Base-by-base conservation (phyloP, 495 filamentous ascomycete genomes). In the Aspergillus funiculosus region DNA sequence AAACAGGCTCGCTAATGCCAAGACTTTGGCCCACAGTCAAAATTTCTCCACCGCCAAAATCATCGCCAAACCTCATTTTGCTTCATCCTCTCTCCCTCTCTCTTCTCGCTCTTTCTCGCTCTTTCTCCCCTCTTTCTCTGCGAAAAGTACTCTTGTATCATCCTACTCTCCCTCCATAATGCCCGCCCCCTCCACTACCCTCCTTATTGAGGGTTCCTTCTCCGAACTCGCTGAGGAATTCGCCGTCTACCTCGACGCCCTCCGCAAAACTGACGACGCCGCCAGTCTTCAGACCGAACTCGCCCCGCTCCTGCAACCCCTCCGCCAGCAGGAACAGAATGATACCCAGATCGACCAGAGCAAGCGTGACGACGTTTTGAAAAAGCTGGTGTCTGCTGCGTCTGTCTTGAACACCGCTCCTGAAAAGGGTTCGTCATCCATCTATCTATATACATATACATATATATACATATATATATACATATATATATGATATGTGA, bases 171-270 rank as follows among this genome's bases (percentile, higher is more conserved):
- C 52, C 46, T 41, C 20, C 48, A 52, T 19, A 59, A 78, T 78
- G 74, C 73, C 74, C 54, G 73, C 68, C 48, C 72, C 73, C 50
- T 62, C 71, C 39, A 76, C 65, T 51, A 78, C 74, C 59, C 75
- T 91, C 66, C 86, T 96, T 64, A 89, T 96, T 63, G 90, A 96
- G 71, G 90, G 89, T 60, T 76, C 71, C 50, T 94, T 95, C 66
- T 79, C 83, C 57, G 89, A 96, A 72, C 78, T 95, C 61, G 80
- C 83, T 50, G 80, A 87, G 58, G 89, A 96, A 68, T 84, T 94
- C 66, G 86, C 88, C 59, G 80, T 83, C 53, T 90, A 89, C 69
- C 62, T 94, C 64, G 85, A 86, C 61, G 72, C 71, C 34, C 68
- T 84, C 41, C 75, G 69, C 60, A 81, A 76, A 53, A 63, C 66